These are phyloP conservation scores for Massariosphaeria phaeospora DNA, from an alignment of 495 filamentous ascomycete genomes.

Conservation along the genomic window DNA sequence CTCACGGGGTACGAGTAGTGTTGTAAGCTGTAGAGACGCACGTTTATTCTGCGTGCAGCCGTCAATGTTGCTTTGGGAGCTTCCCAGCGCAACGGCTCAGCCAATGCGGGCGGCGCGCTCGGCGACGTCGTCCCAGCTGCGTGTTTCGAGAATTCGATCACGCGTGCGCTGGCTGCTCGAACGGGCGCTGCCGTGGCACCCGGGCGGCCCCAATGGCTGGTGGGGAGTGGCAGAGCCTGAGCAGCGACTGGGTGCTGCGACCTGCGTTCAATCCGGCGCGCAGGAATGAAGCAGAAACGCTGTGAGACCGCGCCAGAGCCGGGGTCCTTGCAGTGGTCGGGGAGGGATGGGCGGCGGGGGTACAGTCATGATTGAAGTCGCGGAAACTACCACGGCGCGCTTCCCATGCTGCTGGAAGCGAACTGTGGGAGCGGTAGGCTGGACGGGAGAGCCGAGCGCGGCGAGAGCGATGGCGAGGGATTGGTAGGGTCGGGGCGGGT, in stretches of 20 bases:
- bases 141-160: constrained; percentile 34
- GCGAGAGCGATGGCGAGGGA: neutral
- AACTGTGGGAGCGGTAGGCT: constrained; percentile 5
- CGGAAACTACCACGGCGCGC: constrained; percentile 10
- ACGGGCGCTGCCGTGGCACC: constrained; percentile 30
- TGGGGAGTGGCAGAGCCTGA: constrained; percentile 2
- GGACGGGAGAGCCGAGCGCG: constrained; percentile 8
- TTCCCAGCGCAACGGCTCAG: constrained; percentile 20
- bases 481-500: neutral
- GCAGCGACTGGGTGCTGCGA: constrained; percentile 14
- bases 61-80: constrained; percentile 31
- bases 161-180: constrained; percentile 33
- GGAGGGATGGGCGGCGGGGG: constrained; percentile 27
- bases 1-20: constrained; percentile 18
- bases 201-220: constrained; percentile 18
- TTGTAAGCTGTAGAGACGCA: constrained; percentile 33
- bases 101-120: constrained; percentile 20
- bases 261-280: constrained; percentile 28
- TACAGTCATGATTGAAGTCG: constrained; percentile 22
- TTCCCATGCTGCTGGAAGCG: constrained; percentile 32
- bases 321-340: constrained; percentile 28
- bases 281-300: constrained; percentile 33
- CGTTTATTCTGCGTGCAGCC: constrained; percentile 36
- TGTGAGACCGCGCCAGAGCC: constrained; percentile 28
- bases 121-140: constrained; percentile 28